phyloP scores from a whole-genome alignment of 2,329 filamentous ascomycete genomes.

The Sphaerulina vaccinii region DNA sequence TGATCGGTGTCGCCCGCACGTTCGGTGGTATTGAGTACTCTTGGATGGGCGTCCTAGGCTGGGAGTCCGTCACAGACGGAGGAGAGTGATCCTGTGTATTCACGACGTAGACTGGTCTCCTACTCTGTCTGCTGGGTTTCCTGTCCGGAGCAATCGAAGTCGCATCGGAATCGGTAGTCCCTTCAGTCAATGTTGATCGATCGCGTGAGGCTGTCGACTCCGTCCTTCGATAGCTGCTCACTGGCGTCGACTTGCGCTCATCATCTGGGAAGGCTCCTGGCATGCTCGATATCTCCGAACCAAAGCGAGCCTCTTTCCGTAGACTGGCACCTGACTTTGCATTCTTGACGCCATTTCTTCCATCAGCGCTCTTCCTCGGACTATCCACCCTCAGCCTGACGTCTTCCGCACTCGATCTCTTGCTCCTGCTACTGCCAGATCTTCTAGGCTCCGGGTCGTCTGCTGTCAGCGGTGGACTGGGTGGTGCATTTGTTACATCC shows the following conservation, averaged over 20 bases:
- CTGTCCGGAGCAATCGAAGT: constrained; percentile 47
- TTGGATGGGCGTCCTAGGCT: constrained; percentile 46
- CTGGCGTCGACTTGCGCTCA: constrained; percentile 40
- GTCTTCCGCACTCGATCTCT: constrained; percentile 41
- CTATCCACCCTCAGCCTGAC: constrained; percentile 39
- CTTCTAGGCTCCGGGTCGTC: constrained; percentile 47
- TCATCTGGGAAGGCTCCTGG: constrained; percentile 37
- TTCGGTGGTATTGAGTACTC: constrained; percentile 40
- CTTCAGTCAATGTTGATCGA: constrained; percentile 43
- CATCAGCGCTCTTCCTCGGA: constrained; percentile 45
- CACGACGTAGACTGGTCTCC: constrained; percentile 22
- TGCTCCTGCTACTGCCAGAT: constrained; percentile 47
- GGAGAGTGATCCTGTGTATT: constrained; percentile 41
- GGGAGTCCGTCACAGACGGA: constrained; percentile 44
- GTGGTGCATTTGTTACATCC: constrained; percentile 40
- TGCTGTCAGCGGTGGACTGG: constrained; percentile 49
- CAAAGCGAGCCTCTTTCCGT: constrained; percentile 39
- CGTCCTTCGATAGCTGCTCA: constrained; percentile 38
- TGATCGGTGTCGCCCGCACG: constrained; percentile 40
- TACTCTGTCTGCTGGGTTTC: constrained; percentile 35
- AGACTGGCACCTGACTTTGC: constrained; percentile 46
- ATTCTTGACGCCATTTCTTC: constrained; percentile 40
- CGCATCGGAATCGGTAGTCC: constrained; percentile 46
- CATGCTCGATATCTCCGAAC: constrained; percentile 45
- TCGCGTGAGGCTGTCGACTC: constrained; percentile 32